Percentiles rank a stretch among this genome's conserved stretches.
Conservation (phyloP, 2,329 filamentous ascomycete genomes). For the Pseudocercospora musae region DNA sequence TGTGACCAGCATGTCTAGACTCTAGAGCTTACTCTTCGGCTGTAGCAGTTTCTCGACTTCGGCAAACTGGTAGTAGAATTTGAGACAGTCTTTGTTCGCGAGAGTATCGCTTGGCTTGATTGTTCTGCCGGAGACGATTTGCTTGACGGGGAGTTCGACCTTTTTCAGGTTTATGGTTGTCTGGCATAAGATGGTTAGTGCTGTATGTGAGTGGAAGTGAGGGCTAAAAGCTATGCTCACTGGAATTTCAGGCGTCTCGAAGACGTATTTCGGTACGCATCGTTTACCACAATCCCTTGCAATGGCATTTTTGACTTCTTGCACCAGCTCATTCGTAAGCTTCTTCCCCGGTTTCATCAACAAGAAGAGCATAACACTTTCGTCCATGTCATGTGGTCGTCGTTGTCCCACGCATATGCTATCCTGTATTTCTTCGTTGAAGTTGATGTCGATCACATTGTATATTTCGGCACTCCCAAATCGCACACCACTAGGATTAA, state of each 20-base stretch:
- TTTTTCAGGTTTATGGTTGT: conserved; percentile 83
- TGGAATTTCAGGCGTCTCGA: conserved; percentile 77
- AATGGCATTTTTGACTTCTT: conserved; percentile 63
- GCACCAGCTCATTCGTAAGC: conserved; percentile 56
- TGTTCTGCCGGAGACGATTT: conserved; percentile 71
- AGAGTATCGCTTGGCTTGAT: conserved; percentile 75
- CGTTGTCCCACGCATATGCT: conserved; percentile 79
- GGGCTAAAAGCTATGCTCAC: conserved; percentile 47
- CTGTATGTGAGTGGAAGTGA: neutral
- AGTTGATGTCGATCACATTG: conserved; percentile 64
- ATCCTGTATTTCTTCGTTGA: conserved; percentile 62
- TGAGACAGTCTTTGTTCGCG: conserved; percentile 69
- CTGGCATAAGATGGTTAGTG: conserved; percentile 39
- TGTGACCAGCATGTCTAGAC: conserved; percentile 33
- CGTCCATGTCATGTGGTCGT: conserved; percentile 57
- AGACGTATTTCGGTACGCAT: conserved; percentile 75
- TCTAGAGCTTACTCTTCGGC: conserved; percentile 49
- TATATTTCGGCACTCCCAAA: conserved; percentile 83
- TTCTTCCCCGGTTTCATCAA: conserved; percentile 55
- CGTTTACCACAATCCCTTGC: conserved; percentile 63
- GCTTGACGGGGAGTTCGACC: conserved; percentile 79
- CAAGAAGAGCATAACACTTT: conserved; percentile 59
- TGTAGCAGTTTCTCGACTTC: conserved; percentile 61
- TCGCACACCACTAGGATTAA: conserved; percentile 74
- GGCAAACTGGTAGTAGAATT: conserved; percentile 77